Percentiles rank a stretch among this genome's conserved stretches.
Conservation (phyloP, 2,329 filamentous ascomycete genomes). For the Cladobotryum mycophilum region DNA sequence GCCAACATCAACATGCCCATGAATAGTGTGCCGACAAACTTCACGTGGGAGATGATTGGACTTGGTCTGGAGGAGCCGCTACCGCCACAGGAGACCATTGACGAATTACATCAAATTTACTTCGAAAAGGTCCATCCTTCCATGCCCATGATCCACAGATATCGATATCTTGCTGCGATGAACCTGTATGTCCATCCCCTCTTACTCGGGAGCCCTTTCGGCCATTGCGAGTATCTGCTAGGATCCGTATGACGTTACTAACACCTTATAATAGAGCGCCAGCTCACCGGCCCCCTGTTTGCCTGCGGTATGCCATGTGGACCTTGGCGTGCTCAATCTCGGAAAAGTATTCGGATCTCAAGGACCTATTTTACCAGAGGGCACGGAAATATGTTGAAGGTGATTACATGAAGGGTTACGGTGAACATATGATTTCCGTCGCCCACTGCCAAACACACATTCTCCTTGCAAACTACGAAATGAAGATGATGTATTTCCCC, state of each 20-base stretch:
- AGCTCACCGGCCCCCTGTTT: constrained; percentile 76
- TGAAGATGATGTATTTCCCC: constrained; percentile 96
- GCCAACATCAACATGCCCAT: constrained; percentile 43
- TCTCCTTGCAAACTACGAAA: constrained; percentile 78
- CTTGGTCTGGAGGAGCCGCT: constrained; percentile 54
- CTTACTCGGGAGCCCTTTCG: background rate
- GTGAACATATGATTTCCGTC: constrained; percentile 80
- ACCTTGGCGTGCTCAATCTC: constrained; percentile 79
- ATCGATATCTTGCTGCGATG: constrained; percentile 81
- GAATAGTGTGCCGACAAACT: constrained; percentile 47
- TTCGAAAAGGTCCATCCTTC: constrained; percentile 88
- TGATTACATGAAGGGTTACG: constrained; percentile 88
- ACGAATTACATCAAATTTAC: constrained; percentile 83
- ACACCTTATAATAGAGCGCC: constrained; percentile 49
- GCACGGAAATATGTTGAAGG: constrained; percentile 84
- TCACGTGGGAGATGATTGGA: constrained; percentile 73
- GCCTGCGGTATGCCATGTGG: constrained; percentile 92
- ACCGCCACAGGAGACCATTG: constrained; percentile 57
- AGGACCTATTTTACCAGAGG: constrained; percentile 83
- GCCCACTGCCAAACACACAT: constrained; percentile 82
- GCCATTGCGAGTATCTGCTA: no score
- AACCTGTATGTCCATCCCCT: constrained; percentile 52
- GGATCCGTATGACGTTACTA: background rate
- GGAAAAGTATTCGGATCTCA: constrained; percentile 73
- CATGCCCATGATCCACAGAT: constrained; percentile 81